A percentile compares a stretch with the other conserved stretches of the same genome.
These are phyloP conservation scores for Chalciporus chontae DNA, from an alignment of 768 basidiomycete species.

Conservation along the genomic window DNA sequence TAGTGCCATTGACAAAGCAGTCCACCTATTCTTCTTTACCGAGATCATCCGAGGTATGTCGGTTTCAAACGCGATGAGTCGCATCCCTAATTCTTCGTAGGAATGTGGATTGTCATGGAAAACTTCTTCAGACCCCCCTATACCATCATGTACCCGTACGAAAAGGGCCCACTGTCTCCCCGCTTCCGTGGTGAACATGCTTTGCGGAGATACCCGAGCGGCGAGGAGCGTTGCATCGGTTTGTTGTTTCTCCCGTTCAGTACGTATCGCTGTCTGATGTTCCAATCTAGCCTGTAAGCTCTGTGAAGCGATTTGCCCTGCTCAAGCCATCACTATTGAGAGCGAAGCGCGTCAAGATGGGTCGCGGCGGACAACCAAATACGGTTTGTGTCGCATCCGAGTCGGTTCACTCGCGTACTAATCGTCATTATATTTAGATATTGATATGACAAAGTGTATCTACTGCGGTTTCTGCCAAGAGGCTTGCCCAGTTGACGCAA, in stretches of 20 bases:
- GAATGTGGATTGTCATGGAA: conserved; percentile 96
- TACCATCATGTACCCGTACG: conserved; percentile 97
- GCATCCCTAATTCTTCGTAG: conserved; percentile 39
- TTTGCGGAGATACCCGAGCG: conserved; percentile 91
- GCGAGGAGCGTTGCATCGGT: conserved; percentile 99
- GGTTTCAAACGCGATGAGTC: neutral
- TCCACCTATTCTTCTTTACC: conserved; percentile 96
- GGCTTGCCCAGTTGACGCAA: conserved; percentile 98
- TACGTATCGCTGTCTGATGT: conserved; percentile 3
- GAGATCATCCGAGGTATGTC: conserved; percentile 90
- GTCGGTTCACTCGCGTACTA: neutral
- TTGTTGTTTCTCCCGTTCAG: conserved; percentile 28
- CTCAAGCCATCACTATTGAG: conserved; percentile 99
- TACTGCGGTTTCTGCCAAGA: conserved; percentile 99
- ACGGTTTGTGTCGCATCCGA: conserved; percentile 52
- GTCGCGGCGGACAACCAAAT: conserved; percentile 95
- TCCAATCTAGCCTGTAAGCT: conserved; percentile 83
- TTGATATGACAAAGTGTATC: conserved; percentile 99
- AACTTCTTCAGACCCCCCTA: conserved; percentile 94
- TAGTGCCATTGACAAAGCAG: conserved; percentile 93
- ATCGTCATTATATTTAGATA: conserved; percentile 50
- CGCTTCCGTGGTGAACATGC: conserved; percentile 99
- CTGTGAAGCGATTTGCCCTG: conserved; percentile 98
- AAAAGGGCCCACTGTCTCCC: conserved; percentile 96
- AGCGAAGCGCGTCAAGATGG: conserved; percentile 95